A percentile compares a stretch with the other conserved stretches of the same genome.
These are phyloP conservation scores for Boletus edulis DNA, from an alignment of 768 basidiomycete genomes.

Conservation along the genomic window DNA sequence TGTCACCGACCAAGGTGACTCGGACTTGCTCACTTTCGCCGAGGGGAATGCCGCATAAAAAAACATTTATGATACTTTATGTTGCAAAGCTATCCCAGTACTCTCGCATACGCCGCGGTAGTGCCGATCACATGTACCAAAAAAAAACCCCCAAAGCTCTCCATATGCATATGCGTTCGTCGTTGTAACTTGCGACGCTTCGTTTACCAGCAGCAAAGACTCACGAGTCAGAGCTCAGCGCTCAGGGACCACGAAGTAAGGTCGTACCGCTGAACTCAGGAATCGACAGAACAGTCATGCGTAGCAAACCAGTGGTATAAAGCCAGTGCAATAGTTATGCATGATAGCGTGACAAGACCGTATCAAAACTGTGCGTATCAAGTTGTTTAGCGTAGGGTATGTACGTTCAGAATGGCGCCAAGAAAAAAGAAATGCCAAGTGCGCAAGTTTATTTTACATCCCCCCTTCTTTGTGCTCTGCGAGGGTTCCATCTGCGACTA, in stretches of 20 bases:
- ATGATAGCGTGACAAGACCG: background rate
- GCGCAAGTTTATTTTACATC: background rate
- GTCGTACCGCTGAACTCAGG: background rate
- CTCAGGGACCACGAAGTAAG: too few relatives aligned
- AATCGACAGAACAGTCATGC: background rate
- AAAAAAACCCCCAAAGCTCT: too few relatives aligned
- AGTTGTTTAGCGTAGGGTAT: background rate
- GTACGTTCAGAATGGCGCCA: background rate
- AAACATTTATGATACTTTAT: conserved; percentile 1
- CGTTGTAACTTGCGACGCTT: background rate
- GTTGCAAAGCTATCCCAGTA: background rate
- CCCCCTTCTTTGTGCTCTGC: background rate
- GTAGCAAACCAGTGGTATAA: background rate
- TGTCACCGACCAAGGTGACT: conserved; percentile 93
- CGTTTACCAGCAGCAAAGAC: too few relatives aligned
- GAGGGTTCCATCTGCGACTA: conserved; percentile 19
- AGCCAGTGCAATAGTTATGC: background rate
- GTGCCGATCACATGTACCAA: background rate
- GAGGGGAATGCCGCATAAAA: conserved; percentile 66
- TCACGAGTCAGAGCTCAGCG: too few relatives aligned
- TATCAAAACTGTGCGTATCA: background rate
- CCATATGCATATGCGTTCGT: background rate
- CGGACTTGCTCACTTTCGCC: conserved; percentile 86
- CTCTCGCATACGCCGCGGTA: background rate
- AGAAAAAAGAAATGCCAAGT: background rate